A percentile compares a stretch with the other conserved stretches of the same genome.
phyloP scores from a whole-genome alignment of 2,329 filamentous ascomycete genomes.

The Colletotrichum lini region DNA sequence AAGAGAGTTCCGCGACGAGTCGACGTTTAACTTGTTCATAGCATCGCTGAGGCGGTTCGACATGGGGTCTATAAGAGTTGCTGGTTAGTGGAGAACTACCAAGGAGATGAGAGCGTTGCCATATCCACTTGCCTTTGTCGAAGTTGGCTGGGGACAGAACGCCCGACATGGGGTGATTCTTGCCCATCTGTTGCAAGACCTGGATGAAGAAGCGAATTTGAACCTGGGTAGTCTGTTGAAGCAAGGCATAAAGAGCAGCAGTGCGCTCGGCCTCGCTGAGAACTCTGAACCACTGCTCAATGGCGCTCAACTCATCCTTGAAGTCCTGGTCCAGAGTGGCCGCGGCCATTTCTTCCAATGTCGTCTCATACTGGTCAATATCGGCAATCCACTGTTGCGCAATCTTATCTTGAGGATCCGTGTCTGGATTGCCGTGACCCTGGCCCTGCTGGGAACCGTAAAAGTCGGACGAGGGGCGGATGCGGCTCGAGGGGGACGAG shows the following conservation, averaged over 20 bases:
- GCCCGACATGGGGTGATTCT: constrained; percentile 96
- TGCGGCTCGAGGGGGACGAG: constrained; percentile 79
- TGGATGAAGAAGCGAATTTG: constrained; percentile 99
- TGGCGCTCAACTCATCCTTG: constrained; percentile 98
- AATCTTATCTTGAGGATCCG: constrained; percentile 90
- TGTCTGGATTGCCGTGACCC: constrained; percentile 77
- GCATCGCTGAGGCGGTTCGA: constrained; percentile 95
- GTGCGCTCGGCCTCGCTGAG: constrained; percentile 97
- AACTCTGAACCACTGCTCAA: constrained; percentile 99
- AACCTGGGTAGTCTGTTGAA: constrained; percentile 98
- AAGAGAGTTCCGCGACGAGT: constrained; percentile 88
- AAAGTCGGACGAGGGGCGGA: constrained; percentile 95
- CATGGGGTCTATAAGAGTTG: constrained; percentile 83
- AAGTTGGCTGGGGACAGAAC: constrained; percentile 95
- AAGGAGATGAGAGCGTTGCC: neutral
- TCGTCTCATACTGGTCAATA: constrained; percentile 99
- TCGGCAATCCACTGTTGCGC: constrained; percentile 99
- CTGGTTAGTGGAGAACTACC: constrained; percentile 44
- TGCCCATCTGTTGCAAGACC: constrained; percentile 98
- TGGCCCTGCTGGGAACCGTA: constrained; percentile 82
- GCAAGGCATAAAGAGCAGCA: constrained; percentile 91
- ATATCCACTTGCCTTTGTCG: constrained; percentile 81
- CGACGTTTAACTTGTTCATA: constrained; percentile 94
- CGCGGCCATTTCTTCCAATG: constrained; percentile 97
- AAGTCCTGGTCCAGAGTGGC: constrained; percentile 99